Evolutionary conservation across 768 basidiomycete genomes (phyloP), one percentile per base, ranked within the genome.

Genomic region (Glaciozyma antarctica): DNA sequence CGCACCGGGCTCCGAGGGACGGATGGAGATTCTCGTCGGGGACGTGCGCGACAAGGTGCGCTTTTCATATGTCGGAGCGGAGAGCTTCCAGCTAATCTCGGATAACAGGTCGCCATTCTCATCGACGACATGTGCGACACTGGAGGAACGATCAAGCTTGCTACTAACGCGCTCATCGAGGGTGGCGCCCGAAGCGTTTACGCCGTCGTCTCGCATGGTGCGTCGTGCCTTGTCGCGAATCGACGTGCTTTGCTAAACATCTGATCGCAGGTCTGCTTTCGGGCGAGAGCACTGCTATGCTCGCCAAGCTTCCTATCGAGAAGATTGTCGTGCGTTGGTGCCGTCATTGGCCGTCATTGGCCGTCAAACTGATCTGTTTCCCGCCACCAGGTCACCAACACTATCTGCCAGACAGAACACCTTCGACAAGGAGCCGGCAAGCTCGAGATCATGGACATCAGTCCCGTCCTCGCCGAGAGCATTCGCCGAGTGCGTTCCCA

Each of bases 101-200:
- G 13, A 21, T 10, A 5, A 9, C 62, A 91, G 88, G 82, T 92
- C 60, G 92, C 89, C 47, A 90, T 99, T 74, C 82, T 99, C 54
- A 90, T 99, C 43, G 95, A 99, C 76, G 95, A 99, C 75, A 98
- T 99, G 94, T 87, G 95, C 74, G 95, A 99, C 76, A 90, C 90
- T 8, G 94, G 93, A 17, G 82, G 81, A 45, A 98, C 95, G n/a
- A 81, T 98, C 34, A 80, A 84, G 19, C 79, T 94, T 19, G 95
- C 95, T 16, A 85, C 85, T 10, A 83, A 84, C 53, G 88, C 90
- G n/a, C 80, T 99, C 54, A 80, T 86, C 57, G 91, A 95, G 73
- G 87, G 87, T 65, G 95, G 95, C 26, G 94, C 92, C 8, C 87
- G 83, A 73, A 82, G 85, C 24, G 85, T 94, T 6, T 85, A 91